Percentiles rank a stretch among this genome's conserved stretches.
Conservation (phyloP, 2,329 filamentous ascomycete genomes). For the Penicillium sp. region DNA sequence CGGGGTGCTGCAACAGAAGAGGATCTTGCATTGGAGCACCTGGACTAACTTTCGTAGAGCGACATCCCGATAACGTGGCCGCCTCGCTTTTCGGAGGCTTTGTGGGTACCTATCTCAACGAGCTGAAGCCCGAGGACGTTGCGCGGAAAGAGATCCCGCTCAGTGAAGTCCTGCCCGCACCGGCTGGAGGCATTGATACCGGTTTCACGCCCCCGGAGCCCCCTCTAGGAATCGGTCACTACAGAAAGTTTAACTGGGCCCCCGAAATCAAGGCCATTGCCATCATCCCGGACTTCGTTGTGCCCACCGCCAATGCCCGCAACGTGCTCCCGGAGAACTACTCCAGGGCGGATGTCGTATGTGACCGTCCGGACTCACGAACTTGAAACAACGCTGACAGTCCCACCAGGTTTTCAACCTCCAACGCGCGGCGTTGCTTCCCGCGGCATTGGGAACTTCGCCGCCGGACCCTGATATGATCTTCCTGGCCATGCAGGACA, state of each 20-base stretch:
- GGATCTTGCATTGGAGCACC: slow-evolving; percentile 13
- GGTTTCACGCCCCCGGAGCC: slow-evolving; percentile 82
- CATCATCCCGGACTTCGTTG: slow-evolving; percentile 93
- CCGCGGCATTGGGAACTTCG: slow-evolving; percentile 82
- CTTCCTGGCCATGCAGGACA: slow-evolving; percentile 97
- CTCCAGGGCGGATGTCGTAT: slow-evolving; percentile 75
- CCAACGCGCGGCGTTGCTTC: slow-evolving; percentile 86
- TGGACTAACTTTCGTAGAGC: slow-evolving; percentile 45
- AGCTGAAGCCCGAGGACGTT: slow-evolving; percentile 82
- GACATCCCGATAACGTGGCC: slow-evolving; percentile 91
- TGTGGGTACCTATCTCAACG: slow-evolving; percentile 93
- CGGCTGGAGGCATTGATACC: slow-evolving; percentile 87
- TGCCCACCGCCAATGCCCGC: slow-evolving; percentile 88
- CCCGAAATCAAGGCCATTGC: slow-evolving; percentile 94
- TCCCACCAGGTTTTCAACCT: slow-evolving; percentile 69
- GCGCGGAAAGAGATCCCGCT: slow-evolving; percentile 90
- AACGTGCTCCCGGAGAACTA: slow-evolving; percentile 80
- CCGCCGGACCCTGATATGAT: slow-evolving; percentile 92
- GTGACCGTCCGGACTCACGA: slow-evolving; percentile 29
- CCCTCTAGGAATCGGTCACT: slow-evolving; percentile 90
- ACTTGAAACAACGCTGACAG: neutral
- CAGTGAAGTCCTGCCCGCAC: slow-evolving; percentile 85
- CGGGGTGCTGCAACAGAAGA: neutral
- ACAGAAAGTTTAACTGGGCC: slow-evolving; percentile 93
- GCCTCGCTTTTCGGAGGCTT: slow-evolving; percentile 95